phyloP scores from a whole-genome alignment of 371 early-diverging fungal species.

The Lichtheimia corymbifera region DNA sequence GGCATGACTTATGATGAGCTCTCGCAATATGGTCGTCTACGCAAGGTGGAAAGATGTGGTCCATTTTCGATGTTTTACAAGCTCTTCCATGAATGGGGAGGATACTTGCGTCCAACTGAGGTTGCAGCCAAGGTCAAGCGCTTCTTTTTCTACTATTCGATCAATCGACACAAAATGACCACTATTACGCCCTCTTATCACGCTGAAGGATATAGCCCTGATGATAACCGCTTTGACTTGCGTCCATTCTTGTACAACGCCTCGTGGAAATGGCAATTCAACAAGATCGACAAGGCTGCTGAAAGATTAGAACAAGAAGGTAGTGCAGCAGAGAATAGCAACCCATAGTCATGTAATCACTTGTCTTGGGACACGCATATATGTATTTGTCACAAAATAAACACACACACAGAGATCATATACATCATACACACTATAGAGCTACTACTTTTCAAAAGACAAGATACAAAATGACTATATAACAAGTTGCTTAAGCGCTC shows the following conservation, averaged over 20 bases:
- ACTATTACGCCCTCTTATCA: slow-evolving; percentile 96
- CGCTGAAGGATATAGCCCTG: slow-evolving; percentile 93
- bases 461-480: too few species aligned
- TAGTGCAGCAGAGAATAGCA: background rate
- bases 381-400: too few species aligned
- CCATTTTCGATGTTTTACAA: slow-evolving; percentile 92
- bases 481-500: background rate
- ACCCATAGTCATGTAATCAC: too few species aligned
- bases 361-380: too few species aligned
- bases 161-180: slow-evolving; percentile 98
- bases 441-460: too few species aligned
- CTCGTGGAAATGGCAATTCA: slow-evolving; percentile 91
- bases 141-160: slow-evolving; percentile 94
- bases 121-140: slow-evolving; percentile 91
- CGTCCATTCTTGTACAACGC: slow-evolving; percentile 95
- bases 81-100: slow-evolving; percentile 80
- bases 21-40: slow-evolving; percentile 86
- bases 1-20: slow-evolving; percentile 96
- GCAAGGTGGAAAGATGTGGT: slow-evolving; percentile 87
- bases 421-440: too few species aligned
- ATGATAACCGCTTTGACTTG: slow-evolving; percentile 96
- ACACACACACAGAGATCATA: too few species aligned
- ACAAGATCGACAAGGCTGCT: slow-evolving; percentile 76
- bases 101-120: slow-evolving; percentile 60
- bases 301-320: slow-evolving; percentile 26